Base-by-base conservation (phyloP, 2,329 filamentous ascomycete genomes). In the Escovopsis weberi region DNA sequence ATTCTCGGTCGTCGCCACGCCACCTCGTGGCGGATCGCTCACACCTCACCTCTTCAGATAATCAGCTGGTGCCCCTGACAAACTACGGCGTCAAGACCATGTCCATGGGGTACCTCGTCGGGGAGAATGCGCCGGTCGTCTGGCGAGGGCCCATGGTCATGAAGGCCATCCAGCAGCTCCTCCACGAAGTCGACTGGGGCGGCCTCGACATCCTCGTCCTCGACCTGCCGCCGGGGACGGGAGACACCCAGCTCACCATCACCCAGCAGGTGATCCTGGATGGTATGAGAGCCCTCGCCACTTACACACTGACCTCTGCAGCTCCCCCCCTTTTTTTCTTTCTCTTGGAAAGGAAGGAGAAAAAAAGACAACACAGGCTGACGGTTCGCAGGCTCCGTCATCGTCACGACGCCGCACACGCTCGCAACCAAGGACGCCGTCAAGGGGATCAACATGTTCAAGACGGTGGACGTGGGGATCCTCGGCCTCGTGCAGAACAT, bases 141-240 rank as follows among this genome's bases (percentile, higher is more conserved):
- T 98, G 91, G 91, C 78, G 91, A 41, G 91, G 91, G 0, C 74
- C 94, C 2, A 95, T 98, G 88, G 85, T 96, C 12, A 93, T 94
- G 72, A 98, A 96, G 57, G 91, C 91, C 0, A 72, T 98, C 49
- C 88, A 95, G 52, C 91, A 98, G 58, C 77, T 98, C 5, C 74
- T 98, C 7, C 89, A 95, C 59, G 86, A 94, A 51, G 91, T 98
- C 1, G 83, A 91, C 42, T 98, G 91, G 91, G 85, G 82, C 12
- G 80, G 80, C 11, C 67, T 98, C 3, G 91, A 98, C 58, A 66
- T 96, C 2, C 69, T 98, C 1, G 82, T 98, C 4, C 68, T 98
- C 2, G 91, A 98, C 59, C 64, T 98, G 39, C 91, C 91, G 0
- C 91, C 91, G 0, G 91, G 91, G 3, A 98, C 91, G 0, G 91